Base-by-base conservation (phyloP, 768 basidiomycete species). In the Sistotremastrum suecicum region DNA sequence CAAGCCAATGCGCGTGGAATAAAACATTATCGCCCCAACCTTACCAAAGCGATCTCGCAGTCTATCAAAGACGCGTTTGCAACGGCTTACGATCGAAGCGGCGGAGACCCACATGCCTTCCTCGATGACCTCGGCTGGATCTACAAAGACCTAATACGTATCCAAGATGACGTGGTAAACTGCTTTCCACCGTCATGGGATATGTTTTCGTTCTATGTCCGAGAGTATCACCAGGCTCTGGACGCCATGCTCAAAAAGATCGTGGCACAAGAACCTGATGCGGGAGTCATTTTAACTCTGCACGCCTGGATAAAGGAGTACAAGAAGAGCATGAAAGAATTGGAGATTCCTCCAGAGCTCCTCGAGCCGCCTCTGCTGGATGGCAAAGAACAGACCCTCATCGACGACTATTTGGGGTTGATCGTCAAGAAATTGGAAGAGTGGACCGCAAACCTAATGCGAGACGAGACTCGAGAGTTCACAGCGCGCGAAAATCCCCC, bases 301-400 rank as follows among this genome's bases (percentile, higher is more conserved):
- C 85, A 88, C 52, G 85, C 83, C 4, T 97, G 91, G 90, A 71
- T 95, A 43, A 98, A 97, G 64, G 85, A 97, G 58, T 97, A 98
- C 68, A 82, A 84, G 65, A 75, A 78, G 58, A 86, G 78, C 56
- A 97, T 97, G 91, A 89, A 88, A 62, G 91, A 97, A 55, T 77
- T 98, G 43, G 78, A 80, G 40, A 71, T 98, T 29, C 72, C 89
- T 0, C 66, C 77, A 0, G 89, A 89, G 37, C 74, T 85, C 43
- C 67, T 95, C 33, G 78, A 89, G 45, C 95, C 94, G 0, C 79
- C 92, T 0, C 67, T 98, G n/a, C 71, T 99, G 34, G 91, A 90
- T 48, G 94, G 95, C 48, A 90, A 91, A 60, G 90, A 94, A 57
- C 89, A 95, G 60, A 67, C 67, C 31, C 74, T 99, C 47, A 91